Conservation (phyloP, 1,139 yeast genomes). For the Taphrina populina region DNA sequence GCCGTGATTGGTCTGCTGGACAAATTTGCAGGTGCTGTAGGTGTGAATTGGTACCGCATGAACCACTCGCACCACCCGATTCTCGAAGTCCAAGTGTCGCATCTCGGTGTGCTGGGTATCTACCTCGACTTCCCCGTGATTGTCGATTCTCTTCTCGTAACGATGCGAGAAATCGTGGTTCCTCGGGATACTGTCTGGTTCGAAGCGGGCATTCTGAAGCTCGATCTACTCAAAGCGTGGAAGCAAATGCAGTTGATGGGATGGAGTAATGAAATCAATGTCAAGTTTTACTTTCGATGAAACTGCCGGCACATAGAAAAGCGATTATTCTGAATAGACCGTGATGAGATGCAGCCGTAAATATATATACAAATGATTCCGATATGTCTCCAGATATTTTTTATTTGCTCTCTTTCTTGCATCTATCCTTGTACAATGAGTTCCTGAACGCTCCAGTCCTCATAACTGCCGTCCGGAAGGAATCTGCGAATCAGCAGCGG, state of each 20-base stretch:
- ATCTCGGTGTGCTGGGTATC: conserved; percentile 15
- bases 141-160: conserved; percentile 5
- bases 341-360: no score
- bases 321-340: no score
- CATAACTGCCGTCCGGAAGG: conserved; percentile 93
- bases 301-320: no score
- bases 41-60: conserved; percentile 1
- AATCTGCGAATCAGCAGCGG: conserved; percentile 95
- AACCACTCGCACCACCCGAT: conserved; percentile 10
- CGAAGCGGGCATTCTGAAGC: not conserved
- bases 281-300: conserved; percentile 9
- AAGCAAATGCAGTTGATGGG: conserved; percentile 1
- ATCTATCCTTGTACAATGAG: conserved; percentile 85
- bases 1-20: conserved; percentile 12
- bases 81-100: conserved; percentile 8
- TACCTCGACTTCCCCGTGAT: not conserved
- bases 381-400: not conserved
- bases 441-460: conserved; percentile 99
- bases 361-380: conserved; percentile 1
- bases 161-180: conserved; percentile 15
- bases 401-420: not conserved
- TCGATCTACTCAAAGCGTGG: conserved; percentile 11
- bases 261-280: conserved; percentile 9
- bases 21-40: conserved; percentile 14
- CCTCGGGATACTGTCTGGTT: not conserved